phyloP scores from a whole-genome alignment of 306 rosid genomes.

The Herpetospermum pedunculosum region DNA sequence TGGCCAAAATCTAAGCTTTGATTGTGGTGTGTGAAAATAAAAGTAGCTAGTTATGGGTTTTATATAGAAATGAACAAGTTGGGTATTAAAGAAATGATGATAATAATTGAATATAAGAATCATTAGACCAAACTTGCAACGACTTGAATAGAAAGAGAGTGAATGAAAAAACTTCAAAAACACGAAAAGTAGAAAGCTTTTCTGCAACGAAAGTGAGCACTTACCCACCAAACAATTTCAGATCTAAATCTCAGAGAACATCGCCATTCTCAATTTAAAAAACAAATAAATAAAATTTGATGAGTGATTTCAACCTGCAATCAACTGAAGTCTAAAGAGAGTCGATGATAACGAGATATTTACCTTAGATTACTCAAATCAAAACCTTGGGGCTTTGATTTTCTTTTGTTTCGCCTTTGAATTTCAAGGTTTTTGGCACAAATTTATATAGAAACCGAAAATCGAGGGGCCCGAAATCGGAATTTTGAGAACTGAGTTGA shows the following conservation, averaged over 20 bases:
- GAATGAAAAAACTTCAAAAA: slow-evolving; percentile 9
- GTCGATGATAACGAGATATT: background rate
- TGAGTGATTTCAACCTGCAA: background rate
- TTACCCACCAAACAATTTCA: slow-evolving; percentile 3
- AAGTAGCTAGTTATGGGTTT: background rate
- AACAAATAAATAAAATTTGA: background rate
- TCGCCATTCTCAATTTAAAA: background rate
- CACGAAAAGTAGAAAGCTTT: slow-evolving; percentile 15
- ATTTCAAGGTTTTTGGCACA: background rate
- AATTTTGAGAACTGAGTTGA: background rate
- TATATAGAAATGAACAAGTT: background rate
- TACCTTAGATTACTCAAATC: background rate
- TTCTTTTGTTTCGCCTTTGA: background rate
- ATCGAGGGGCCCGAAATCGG: background rate
- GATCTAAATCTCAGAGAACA: slow-evolving; percentile 13
- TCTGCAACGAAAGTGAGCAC: slow-evolving; percentile 4
- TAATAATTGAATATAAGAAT: background rate
- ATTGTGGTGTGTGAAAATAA: background rate
- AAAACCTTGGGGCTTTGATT: background rate
- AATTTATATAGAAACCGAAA: background rate
- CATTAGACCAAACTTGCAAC: background rate
- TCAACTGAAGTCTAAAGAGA: background rate
- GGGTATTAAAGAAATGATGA: background rate
- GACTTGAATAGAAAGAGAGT: background rate
- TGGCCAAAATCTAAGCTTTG: background rate